Evolutionary conservation across 2,329 filamentous ascomycete species (phyloP), one percentile per base, ranked within the genome.

Genomic region (Chaetomiaceae sp.): DNA sequence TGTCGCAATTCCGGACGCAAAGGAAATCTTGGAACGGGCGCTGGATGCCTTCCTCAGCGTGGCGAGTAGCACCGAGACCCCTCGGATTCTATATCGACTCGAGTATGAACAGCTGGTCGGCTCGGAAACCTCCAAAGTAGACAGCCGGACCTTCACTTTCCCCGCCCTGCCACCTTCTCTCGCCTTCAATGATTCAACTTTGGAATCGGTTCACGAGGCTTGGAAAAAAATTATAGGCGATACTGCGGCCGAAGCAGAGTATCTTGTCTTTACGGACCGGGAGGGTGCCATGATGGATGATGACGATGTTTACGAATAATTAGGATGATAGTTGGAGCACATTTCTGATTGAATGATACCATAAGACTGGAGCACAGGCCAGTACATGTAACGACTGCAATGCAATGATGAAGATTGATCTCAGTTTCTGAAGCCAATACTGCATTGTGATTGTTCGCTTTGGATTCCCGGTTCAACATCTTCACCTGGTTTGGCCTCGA

Each of bases 201-300:
- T 96, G 9, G 78, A 82, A 6, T 69, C 80, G 23, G 87, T 96
- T 2, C 80, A 80, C 55, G 69, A 78, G 9, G 82, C 84, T 6
- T 97, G 91, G 90, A 74, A 79, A 56, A 71, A 74, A 44, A 75
- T 90, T 4, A 73, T 80, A 59, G 80, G 77, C 9, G 70, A 73
- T 1, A 75, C 77, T 4, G 72, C 67, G 1, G 72, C 72, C 16
- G 73, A 64, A 5, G 47, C 57, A 23, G 69, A 79, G 40, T 96
- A 94, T 63, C 84, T 96, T 80, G 74, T 79, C 18, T 96, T 96
- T 66, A 80, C 85, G 44, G 87, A 94, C 55, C 79, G 89, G 21
- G 85, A 90, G 65, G 78, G 75, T 13, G 73, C 73, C 25, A 73
- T 71, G 54, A 73, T 71, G 54, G 79, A 79, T 29, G 82, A 87